Percentiles rank a stretch among this genome's conserved stretches.
Evolutionary conservation across 2,329 filamentous ascomycete species (phyloP).

Genomic region (Sporothrix pseudoabietina): DNA sequence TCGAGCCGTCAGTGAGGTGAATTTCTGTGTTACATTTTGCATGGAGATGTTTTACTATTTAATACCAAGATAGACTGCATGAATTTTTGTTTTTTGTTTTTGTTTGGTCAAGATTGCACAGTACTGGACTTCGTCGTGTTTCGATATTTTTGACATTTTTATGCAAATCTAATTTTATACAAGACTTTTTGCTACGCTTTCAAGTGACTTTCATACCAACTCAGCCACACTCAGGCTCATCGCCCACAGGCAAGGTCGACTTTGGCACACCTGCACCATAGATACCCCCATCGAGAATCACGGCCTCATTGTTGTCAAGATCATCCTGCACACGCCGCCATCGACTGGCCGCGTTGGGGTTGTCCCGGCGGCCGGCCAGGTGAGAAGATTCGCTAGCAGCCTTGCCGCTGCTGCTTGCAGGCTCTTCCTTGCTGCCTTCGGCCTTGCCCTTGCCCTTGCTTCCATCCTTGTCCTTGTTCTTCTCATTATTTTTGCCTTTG

Average conservation of each 20-base stretch:
- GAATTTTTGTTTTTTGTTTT: too few relatives aligned
- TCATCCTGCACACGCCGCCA: constrained; percentile 67
- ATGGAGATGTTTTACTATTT: not conserved
- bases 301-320: constrained; percentile 58
- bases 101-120: not conserved
- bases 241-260: not conserved
- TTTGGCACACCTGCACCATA: constrained; percentile 44
- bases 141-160: constrained; percentile 22
- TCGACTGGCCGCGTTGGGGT: constrained; percentile 41
- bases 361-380: constrained; percentile 48
- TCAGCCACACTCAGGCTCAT: constrained; percentile 26
- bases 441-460: not conserved
- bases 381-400: not conserved
- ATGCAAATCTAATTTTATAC: not conserved
- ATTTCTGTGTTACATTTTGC: not conserved
- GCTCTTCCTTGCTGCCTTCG: not conserved
- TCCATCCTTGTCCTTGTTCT: not conserved
- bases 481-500: constrained; percentile 7
- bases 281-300: constrained; percentile 61
- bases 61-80: not conserved
- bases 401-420: not conserved
- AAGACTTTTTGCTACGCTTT: not conserved
- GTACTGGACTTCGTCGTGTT: not conserved
- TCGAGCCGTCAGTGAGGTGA: not conserved
- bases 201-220: not conserved